Evolutionary conservation across 129 eudicot genomes (phyloP).

Genomic region (Daucus carota): DH1_v3.0 NC_030387.2:37184501-37185000

Average conservation of each 20-base stretch:
- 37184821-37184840: conserved; percentile 42
- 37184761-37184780: conserved; percentile 84
- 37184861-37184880: conserved; percentile 13
- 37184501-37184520: too few species aligned
- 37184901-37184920: conserved; percentile 10
- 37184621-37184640: neutral
- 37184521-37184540: neutral
- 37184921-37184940: conserved; percentile 15
- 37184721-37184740: conserved; percentile 54
- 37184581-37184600: neutral
- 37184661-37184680: neutral
- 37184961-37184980: conserved; percentile 51
- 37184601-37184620: neutral
- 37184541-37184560: neutral
- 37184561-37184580: neutral
- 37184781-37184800: conserved; percentile 91
- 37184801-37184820: conserved; percentile 79
- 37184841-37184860: conserved; percentile 29
- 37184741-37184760: conserved; percentile 66
- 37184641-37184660: neutral
- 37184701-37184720: neutral
- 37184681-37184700: neutral
- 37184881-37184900: conserved; percentile 3
- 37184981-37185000: conserved; percentile 36
- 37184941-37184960: conserved; percentile 20